phyloP scores from a whole-genome alignment of 345 rosid genomes.

The Eutrema japonicum region DNA sequence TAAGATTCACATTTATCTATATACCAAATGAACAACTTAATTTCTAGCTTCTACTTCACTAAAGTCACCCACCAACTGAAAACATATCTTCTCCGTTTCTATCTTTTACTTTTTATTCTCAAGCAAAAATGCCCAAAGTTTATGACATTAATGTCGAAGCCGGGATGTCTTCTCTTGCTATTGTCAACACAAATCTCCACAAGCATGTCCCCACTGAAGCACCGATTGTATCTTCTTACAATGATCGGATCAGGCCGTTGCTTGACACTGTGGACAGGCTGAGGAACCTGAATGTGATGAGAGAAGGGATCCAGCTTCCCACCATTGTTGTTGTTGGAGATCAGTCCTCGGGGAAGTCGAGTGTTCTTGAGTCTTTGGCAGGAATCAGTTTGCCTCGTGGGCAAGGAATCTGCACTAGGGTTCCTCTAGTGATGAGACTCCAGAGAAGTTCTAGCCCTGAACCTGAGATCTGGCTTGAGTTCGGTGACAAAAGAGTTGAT shows the following conservation, averaged over 20 bases:
- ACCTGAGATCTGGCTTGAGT: conserved; percentile 13
- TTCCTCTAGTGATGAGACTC: conserved; percentile 2
- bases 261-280: not conserved
- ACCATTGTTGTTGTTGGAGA: not conserved
- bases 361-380: not conserved
- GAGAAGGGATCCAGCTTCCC: not conserved
- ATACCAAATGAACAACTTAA: not conserved
- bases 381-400: conserved; percentile 10
- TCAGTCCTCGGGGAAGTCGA: not conserved
- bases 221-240: not conserved
- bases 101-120: not conserved
- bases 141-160: not conserved
- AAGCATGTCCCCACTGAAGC: not conserved
- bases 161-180: not conserved
- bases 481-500: not conserved
- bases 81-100: not conserved
- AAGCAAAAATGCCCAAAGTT: not conserved
- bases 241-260: not conserved
- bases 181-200: not conserved
- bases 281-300: not conserved
- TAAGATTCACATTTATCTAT: too few species aligned
- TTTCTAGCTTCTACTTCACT: not conserved
- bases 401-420: conserved; percentile 9
- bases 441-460: not conserved
- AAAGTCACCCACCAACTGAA: too few species aligned